Evolutionary conservation across 2,329 filamentous ascomycete genomes (phyloP), one percentile per base, ranked within the genome.

Genomic region (Neofusicoccum cordaticola): DNA sequence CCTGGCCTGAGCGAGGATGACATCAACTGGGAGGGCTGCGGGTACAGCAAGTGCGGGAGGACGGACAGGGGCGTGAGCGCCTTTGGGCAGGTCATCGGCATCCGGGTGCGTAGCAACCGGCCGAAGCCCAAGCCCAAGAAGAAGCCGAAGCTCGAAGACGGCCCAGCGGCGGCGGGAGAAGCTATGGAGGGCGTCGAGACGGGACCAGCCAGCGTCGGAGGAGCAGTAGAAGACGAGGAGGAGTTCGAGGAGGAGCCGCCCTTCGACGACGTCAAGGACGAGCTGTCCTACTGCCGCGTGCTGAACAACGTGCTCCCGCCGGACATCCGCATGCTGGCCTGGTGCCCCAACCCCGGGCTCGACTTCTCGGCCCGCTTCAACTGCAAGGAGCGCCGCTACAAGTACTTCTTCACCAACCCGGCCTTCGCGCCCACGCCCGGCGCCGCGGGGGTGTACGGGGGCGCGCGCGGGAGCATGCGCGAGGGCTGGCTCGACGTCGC

Each of bases 321-420:
- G 27, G 93, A 97, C 74, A 98, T 99, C 71, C 87, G 92, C 66
- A 83, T 97, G 65, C 84, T 98, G 41, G 95, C 95, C 2, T 99
- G 95, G 95, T 97, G 93, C 74, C 92, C 94, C 0, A 83, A 86
- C 35, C 91, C 90, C 15, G 92, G 93, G 0, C 79, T 85, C 8
- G 86, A 86, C 67, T 99, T 99, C 77, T 93, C 91, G 39, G 95
- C 95, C 4, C 88, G 95, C 45, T 97, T 97, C 83, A 93, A 91
- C 62, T 99, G 95, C 78, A 87, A 90, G 67, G 93, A 97, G 78
- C 86, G 95, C 22, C 89, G 91, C 69, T 99, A 99, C 80, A 88
- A 92, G 65, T 99, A 99, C 79, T 98, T 97, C 82, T 99, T 99
- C 81, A 98, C 95, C 0, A 92, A 97, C 74, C 95, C 95, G 0